phyloP scores from a whole-genome alignment of 768 basidiomycete species.

The Mycena epipterygia region DNA sequence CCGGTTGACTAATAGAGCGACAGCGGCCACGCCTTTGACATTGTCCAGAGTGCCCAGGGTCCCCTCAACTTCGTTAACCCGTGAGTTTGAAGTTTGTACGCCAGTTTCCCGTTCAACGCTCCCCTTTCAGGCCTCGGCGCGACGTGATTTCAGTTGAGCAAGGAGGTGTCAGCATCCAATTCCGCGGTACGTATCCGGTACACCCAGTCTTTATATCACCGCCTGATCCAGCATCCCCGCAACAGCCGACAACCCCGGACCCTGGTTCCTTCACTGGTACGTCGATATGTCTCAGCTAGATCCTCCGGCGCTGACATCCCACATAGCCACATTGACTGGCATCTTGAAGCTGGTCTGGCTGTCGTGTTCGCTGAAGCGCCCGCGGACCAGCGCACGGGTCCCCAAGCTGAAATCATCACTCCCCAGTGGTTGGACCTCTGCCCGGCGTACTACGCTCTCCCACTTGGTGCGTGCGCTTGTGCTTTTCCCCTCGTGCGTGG shows the following conservation, averaged over 20 bases:
- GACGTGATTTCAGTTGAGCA: slow-evolving; percentile 26
- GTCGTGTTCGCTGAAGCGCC: slow-evolving; percentile 55
- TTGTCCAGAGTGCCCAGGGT: slow-evolving; percentile 37
- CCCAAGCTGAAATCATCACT: slow-evolving; percentile 40
- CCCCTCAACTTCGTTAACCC: slow-evolving; percentile 41
- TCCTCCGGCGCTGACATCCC: slow-evolving; percentile 45
- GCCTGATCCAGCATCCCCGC: not conserved
- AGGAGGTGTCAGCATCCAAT: slow-evolving; percentile 14
- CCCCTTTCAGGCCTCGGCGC: slow-evolving; percentile 1
- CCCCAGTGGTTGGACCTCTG: slow-evolving; percentile 35
- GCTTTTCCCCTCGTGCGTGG: not conserved
- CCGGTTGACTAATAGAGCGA: not conserved
- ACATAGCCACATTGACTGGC: slow-evolving; percentile 45
- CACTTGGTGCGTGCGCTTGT: not conserved
- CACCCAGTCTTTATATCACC: not conserved
- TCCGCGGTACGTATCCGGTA: slow-evolving; percentile 6
- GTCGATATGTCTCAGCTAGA: not conserved
- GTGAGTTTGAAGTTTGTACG: not conserved
- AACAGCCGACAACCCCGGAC: slow-evolving; percentile 15
- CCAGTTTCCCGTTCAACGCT: not conserved
- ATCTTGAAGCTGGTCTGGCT: slow-evolving; percentile 55
- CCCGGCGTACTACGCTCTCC: slow-evolving; percentile 23
- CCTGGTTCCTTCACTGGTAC: slow-evolving; percentile 19
- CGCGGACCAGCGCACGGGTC: slow-evolving; percentile 42
- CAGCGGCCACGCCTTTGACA: slow-evolving; percentile 45